These are phyloP conservation scores for Spathaspora hagerdaliae DNA, from an alignment of 805 yeast species.

Conservation along the genomic window DNA sequence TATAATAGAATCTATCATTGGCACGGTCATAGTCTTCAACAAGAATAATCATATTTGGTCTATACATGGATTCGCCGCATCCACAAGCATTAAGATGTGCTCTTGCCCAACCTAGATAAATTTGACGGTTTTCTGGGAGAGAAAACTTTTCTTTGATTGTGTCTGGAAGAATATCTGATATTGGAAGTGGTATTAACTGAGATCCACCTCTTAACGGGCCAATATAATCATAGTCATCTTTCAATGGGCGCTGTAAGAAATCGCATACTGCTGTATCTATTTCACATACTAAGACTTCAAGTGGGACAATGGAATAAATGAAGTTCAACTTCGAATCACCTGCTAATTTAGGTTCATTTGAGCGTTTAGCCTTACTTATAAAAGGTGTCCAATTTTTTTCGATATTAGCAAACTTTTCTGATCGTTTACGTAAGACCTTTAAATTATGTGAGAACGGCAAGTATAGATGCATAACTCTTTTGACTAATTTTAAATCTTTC, in stretches of 20 bases:
- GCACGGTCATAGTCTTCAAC: constrained; percentile 21
- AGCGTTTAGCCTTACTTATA: constrained; percentile 12
- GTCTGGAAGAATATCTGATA: constrained; percentile 12
- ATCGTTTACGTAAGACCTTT: constrained; percentile 16
- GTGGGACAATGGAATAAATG: constrained; percentile 22
- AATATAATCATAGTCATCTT: constrained; percentile 14
- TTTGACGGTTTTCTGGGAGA: constrained; percentile 22
- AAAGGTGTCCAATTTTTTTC: constrained; percentile 43
- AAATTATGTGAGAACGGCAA: constrained; percentile 25
- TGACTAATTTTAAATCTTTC: constrained; percentile 6
- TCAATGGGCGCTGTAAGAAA: constrained; percentile 15
- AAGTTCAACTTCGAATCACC: constrained; percentile 14
- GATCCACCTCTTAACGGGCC: constrained; percentile 39
- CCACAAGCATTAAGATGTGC: constrained; percentile 37
- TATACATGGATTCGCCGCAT: constrained; percentile 35
- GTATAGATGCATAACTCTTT: constrained; percentile 26
- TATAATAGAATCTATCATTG: constrained; percentile 12
- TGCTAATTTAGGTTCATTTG: constrained; percentile 1
- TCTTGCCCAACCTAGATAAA: constrained; percentile 38
- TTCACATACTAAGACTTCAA: constrained; percentile 27
- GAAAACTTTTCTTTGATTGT: constrained; percentile 6
- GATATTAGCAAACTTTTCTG: constrained; percentile 4
- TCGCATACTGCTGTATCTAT: constrained; percentile 25
- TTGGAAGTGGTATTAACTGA: constrained; percentile 21
- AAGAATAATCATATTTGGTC: constrained; percentile 36